phyloP scores from a whole-genome alignment of 257 asterid genomes.

The Buddleja alternifolia region DNA sequence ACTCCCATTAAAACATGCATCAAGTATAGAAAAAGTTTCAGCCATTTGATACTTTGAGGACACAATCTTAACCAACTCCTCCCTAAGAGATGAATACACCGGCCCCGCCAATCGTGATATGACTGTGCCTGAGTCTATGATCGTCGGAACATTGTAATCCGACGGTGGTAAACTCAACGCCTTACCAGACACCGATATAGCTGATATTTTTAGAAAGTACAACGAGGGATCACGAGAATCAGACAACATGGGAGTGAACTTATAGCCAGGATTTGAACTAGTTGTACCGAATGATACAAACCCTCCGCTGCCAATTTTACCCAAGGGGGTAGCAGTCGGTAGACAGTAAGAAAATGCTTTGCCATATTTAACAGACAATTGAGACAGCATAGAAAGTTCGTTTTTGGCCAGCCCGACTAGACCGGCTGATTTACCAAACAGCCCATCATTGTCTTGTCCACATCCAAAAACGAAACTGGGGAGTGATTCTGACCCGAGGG shows the following conservation, averaged over 20 bases:
- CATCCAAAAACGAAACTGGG: slow-evolving; percentile 52
- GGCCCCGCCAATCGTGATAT: slow-evolving; percentile 44
- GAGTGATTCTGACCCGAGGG: slow-evolving; percentile 41
- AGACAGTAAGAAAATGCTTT: slow-evolving; percentile 54
- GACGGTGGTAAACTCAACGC: slow-evolving; percentile 34
- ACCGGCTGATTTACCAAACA: slow-evolving; percentile 60
- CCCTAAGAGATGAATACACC: slow-evolving; percentile 44
- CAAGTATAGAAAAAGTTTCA: slow-evolving; percentile 45
- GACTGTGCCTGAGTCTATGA: slow-evolving; percentile 63
- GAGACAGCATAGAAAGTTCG: slow-evolving; percentile 52
- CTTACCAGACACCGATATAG: slow-evolving; percentile 40
- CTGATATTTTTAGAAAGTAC: slow-evolving; percentile 45
- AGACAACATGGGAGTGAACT: slow-evolving; percentile 59
- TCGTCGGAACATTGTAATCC: slow-evolving; percentile 42
- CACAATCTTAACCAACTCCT: slow-evolving; percentile 39
- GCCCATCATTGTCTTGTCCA: slow-evolving; percentile 53
- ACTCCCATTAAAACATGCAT: slow-evolving; percentile 52
- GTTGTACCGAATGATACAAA: slow-evolving; percentile 47
- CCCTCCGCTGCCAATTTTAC: slow-evolving; percentile 48
- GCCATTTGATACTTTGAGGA: slow-evolving; percentile 36
- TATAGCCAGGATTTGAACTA: slow-evolving; percentile 30
- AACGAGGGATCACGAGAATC: slow-evolving; percentile 43
- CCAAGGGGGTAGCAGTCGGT: slow-evolving; percentile 44
- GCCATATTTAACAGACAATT: slow-evolving; percentile 48
- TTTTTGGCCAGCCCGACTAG: slow-evolving; percentile 53